Conservation (phyloP, 495 filamentous ascomycete species). For the Neurospora hispaniola region DNA sequence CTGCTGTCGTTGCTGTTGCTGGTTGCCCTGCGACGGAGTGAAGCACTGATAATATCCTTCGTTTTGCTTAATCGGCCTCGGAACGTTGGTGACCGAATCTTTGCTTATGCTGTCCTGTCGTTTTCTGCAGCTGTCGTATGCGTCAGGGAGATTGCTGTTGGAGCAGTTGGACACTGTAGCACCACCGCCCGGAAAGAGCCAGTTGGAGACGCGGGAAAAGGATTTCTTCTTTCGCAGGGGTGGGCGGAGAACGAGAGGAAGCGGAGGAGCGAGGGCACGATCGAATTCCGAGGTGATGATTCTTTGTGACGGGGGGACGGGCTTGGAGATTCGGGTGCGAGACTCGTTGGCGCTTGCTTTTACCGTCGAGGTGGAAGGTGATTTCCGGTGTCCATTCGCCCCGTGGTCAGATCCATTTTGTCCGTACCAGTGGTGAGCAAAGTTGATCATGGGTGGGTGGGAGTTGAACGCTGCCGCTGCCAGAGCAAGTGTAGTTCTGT, state of each 20-base stretch:
- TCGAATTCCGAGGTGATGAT: slow-evolving; percentile 17
- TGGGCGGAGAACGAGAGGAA: slow-evolving; percentile 39
- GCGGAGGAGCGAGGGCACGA: slow-evolving; percentile 38
- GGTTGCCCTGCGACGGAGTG: slow-evolving; percentile 18
- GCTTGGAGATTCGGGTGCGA: not conserved
- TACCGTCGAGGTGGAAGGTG: not conserved
- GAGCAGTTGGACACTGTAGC: not conserved
- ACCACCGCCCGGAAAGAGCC: slow-evolving; percentile 33
- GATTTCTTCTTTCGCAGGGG: slow-evolving; percentile 47
- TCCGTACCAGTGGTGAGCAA: not conserved
- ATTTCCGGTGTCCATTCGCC: not conserved
- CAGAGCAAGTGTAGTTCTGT: slow-evolving; percentile 11
- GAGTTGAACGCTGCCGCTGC: slow-evolving; percentile 11
- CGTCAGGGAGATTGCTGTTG: not conserved
- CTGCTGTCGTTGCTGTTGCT: slow-evolving; percentile 13
- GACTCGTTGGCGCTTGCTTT: not conserved
- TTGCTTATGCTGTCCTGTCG: slow-evolving; percentile 16
- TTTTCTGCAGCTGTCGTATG: slow-evolving; percentile 4
- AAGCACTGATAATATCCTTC: slow-evolving; percentile 47
- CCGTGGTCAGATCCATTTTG: not conserved
- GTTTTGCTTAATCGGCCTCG: slow-evolving; percentile 31
- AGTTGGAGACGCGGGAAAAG: slow-evolving; percentile 44
- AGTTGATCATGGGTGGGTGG: slow-evolving; percentile 4
- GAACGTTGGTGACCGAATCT: slow-evolving; percentile 38
- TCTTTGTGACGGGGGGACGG: not conserved